Conservation (phyloP, 768 basidiomycete genomes). For the Lanmaoa pseudosensibilis region DNA sequence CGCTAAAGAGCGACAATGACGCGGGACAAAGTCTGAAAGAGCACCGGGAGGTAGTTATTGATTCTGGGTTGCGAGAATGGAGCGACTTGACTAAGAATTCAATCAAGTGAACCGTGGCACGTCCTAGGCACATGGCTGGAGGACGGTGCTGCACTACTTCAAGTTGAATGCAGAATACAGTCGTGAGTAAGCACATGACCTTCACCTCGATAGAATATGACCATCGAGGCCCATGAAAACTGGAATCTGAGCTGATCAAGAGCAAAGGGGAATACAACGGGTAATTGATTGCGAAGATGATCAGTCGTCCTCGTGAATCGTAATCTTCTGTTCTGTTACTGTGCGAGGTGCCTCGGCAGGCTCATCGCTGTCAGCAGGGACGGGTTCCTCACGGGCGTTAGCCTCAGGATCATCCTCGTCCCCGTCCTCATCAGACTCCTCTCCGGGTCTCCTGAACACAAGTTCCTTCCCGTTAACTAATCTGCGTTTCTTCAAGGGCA, state of each 20-base stretch:
- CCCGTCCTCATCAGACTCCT: conserved; percentile 49
- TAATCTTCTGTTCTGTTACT: conserved; percentile 40
- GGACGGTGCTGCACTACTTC: background rate
- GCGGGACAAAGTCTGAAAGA: too few relatives aligned
- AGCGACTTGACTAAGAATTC: background rate
- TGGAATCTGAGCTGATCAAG: background rate
- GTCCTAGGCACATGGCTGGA: background rate
- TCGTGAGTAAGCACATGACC: background rate
- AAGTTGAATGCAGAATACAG: conserved; percentile 7
- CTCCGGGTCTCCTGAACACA: conserved; percentile 53
- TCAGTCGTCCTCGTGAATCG: conserved; percentile 54
- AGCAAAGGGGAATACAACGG: background rate
- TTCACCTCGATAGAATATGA: conserved; percentile 3
- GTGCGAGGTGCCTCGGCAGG: conserved; percentile 18
- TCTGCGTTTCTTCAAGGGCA: conserved; percentile 75
- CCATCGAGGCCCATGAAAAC: background rate
- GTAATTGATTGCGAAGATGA: background rate
- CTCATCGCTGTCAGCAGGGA: conserved; percentile 1
- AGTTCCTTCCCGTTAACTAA: conserved; percentile 78
- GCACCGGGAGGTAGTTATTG: background rate
- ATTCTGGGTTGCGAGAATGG: background rate
- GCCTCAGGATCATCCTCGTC: conserved; percentile 33
- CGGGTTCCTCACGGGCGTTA: conserved; percentile 1
- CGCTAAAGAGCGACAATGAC: background rate
- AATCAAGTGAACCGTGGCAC: background rate